Conservation (phyloP, 2,329 filamentous ascomycete species). For the Aspergillus candidus region DNA sequence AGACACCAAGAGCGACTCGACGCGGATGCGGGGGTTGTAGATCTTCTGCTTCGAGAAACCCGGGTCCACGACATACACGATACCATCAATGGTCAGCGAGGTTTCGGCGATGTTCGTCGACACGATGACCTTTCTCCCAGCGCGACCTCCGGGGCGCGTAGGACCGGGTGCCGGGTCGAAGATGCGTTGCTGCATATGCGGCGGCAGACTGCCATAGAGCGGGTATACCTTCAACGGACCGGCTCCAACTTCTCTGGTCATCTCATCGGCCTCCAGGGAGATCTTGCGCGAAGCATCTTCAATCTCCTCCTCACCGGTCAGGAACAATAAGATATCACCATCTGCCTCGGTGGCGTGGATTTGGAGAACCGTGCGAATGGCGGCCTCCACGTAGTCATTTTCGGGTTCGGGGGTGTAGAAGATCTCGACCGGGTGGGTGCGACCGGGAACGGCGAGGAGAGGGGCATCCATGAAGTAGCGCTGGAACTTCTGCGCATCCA, state of each 20-base stretch:
- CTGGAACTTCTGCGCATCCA: slow-evolving; percentile 97
- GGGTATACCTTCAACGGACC: slow-evolving; percentile 88
- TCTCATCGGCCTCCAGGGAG: slow-evolving; percentile 79
- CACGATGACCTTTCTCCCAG: slow-evolving; percentile 89
- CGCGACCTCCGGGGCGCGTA: slow-evolving; percentile 66
- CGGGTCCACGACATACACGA: slow-evolving; percentile 98
- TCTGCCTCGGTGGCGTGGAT: slow-evolving; percentile 91
- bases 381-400: slow-evolving; percentile 92
- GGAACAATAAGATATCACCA: slow-evolving; percentile 87
- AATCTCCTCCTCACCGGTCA: slow-evolving; percentile 98
- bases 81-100: slow-evolving; percentile 94
- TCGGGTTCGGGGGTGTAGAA: slow-evolving; percentile 97
- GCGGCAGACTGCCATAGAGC: slow-evolving; percentile 87
- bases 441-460: slow-evolving; percentile 84
- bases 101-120: slow-evolving; percentile 98
- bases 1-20: slow-evolving; percentile 94
- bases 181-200: slow-evolving; percentile 87
- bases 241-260: slow-evolving; percentile 83
- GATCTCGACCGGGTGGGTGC: slow-evolving; percentile 94
- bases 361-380: slow-evolving; percentile 88
- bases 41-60: slow-evolving; percentile 99
- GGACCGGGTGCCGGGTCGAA: slow-evolving; percentile 82
- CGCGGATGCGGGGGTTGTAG: slow-evolving; percentile 93
- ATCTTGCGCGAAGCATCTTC: slow-evolving; percentile 95
- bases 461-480: slow-evolving; percentile 94